Conservation (phyloP, 1,284 basidiomycete genomes). For the Pseudozyma pruni region DNA sequence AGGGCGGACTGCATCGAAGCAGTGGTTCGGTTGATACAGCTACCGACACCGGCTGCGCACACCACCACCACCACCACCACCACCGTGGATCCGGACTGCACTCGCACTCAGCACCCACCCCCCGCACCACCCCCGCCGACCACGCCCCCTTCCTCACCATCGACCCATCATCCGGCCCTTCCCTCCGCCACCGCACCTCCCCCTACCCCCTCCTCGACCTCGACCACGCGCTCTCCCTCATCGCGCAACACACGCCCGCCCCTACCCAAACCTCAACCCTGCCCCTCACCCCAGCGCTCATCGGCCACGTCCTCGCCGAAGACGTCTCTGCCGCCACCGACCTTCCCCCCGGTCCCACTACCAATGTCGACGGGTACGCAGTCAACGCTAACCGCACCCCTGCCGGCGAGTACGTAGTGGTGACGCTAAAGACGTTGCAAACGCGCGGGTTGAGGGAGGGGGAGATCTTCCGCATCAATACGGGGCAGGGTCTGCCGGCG, state of each 20-base stretch:
- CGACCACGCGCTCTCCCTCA: slow-evolving; percentile 74
- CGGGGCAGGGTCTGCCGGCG: slow-evolving; percentile 74
- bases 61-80: slow-evolving; percentile 47
- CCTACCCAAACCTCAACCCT: slow-evolving; percentile 3
- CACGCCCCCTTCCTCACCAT: slow-evolving; percentile 72
- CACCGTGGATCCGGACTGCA: slow-evolving; percentile 42
- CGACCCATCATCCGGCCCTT: slow-evolving; percentile 72
- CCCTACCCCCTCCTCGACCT: slow-evolving; percentile 80
- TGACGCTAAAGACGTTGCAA: slow-evolving; percentile 71
- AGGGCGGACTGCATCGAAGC: slow-evolving; percentile 13
- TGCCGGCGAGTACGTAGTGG: slow-evolving; percentile 77
- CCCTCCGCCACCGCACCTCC: slow-evolving; percentile 70
- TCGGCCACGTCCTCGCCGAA: slow-evolving; percentile 79
- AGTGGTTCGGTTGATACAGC: slow-evolving; percentile 2
- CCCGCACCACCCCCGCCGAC: slow-evolving; percentile 45
- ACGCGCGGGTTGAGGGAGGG: slow-evolving; percentile 9
- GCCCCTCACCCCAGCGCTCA: slow-evolving; percentile 70
- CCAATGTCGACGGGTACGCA: slow-evolving; percentile 89
- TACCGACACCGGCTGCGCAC: slow-evolving; percentile 28
- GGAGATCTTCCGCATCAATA: slow-evolving; percentile 61
- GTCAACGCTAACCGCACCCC: slow-evolving; percentile 69
- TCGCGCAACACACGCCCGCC: slow-evolving; percentile 72
- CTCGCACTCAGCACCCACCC: slow-evolving; percentile 32
- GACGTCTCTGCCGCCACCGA: slow-evolving; percentile 76
- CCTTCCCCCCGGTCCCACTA: slow-evolving; percentile 71